Conservation (phyloP, 805 yeast species). For the Cephaloascus albidus region DNA sequence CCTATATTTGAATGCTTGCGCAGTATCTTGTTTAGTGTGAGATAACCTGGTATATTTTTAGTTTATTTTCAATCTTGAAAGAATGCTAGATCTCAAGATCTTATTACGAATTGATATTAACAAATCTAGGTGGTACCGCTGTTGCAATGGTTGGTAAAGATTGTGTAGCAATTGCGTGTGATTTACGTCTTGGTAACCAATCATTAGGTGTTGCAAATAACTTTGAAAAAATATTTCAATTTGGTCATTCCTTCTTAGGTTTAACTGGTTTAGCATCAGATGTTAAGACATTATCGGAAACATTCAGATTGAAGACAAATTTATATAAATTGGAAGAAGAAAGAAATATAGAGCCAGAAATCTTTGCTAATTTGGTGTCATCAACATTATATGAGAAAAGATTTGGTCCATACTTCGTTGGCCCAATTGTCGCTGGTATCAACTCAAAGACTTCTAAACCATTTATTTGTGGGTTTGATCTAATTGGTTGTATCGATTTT, state of each 20-base stretch:
- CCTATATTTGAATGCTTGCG: too few species aligned
- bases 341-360: slow-evolving; percentile 84
- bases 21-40: too few species aligned
- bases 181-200: slow-evolving; percentile 88
- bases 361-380: slow-evolving; percentile 87
- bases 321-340: slow-evolving; percentile 87
- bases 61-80: too few species aligned
- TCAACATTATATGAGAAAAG: slow-evolving; percentile 84
- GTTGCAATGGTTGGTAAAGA: slow-evolving; percentile 99
- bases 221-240: slow-evolving; percentile 85
- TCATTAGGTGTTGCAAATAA: slow-evolving; percentile 86
- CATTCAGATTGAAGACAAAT: slow-evolving; percentile 77
- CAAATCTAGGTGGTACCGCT: slow-evolving; percentile 75
- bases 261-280: slow-evolving; percentile 95
- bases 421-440: slow-evolving; percentile 95
- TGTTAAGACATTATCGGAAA: slow-evolving; percentile 76
- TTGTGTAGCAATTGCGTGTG: slow-evolving; percentile 96
- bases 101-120: too few species aligned
- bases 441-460: slow-evolving; percentile 78
- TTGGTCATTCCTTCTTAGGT: slow-evolving; percentile 81
- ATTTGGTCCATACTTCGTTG: slow-evolving; percentile 93
- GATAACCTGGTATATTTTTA: too few species aligned
- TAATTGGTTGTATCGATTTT: slow-evolving; percentile 92
- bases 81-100: too few species aligned
- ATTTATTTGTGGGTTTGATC: slow-evolving; percentile 90